Conservation (phyloP, 768 basidiomycete genomes). For the Calocybe indica region DNA sequence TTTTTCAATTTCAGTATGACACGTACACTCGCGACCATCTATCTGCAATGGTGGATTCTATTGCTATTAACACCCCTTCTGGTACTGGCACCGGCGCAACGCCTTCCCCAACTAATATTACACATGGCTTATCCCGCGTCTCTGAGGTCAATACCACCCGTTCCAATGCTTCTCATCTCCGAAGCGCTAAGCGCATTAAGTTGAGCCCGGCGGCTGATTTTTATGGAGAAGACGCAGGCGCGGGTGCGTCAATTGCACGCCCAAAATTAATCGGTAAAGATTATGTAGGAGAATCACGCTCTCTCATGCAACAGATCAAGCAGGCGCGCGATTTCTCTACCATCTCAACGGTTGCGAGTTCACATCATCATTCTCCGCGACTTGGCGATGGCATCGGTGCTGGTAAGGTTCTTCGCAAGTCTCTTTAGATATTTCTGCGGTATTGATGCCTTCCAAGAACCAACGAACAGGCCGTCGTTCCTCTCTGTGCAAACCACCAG, state of each 20-base stretch:
- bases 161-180: conserved; percentile 45
- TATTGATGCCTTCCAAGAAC: too few species aligned
- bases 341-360: conserved; percentile 54
- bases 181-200: conserved; percentile 78
- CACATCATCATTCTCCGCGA: conserved; percentile 24
- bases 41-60: conserved; percentile 90
- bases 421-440: too few species aligned
- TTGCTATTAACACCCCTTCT: conserved; percentile 75
- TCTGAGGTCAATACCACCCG: conserved; percentile 34
- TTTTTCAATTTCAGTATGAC: conserved; percentile 95
- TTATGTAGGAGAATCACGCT: conserved; percentile 72
- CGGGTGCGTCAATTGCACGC: conserved; percentile 40
- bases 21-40: conserved; percentile 94
- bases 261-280: conserved; percentile 48
- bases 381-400: conserved; percentile 7
- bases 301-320: conserved; percentile 77
- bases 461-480: conserved; percentile 11
- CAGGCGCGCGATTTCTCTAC: conserved; percentile 75
- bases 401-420: background rate
- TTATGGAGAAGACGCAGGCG: conserved; percentile 44
- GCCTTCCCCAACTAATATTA: conserved; percentile 41
- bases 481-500: conserved; percentile 25
- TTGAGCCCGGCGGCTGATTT: conserved; percentile 65
- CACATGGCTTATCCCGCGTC: conserved; percentile 39
- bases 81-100: conserved; percentile 30